Evolutionary conservation across 768 basidiomycete genomes (phyloP).

Genomic region (Harrya chromipes): DNA sequence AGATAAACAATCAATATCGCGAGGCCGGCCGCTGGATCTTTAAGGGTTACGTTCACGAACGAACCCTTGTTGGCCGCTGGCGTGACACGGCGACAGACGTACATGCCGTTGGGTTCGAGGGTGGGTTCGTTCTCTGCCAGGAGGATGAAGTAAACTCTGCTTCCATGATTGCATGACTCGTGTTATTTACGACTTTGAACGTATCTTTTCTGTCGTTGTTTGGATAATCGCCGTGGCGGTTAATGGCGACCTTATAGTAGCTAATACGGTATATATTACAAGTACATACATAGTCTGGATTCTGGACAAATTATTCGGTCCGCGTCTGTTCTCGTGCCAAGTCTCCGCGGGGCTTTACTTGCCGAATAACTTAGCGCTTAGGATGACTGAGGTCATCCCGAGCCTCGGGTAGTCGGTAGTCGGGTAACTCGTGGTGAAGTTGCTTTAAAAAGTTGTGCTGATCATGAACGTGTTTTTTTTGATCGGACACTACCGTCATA

Average conservation of each 20-base stretch:
- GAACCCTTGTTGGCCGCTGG: conserved; percentile 53
- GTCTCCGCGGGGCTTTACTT: conserved; percentile 1
- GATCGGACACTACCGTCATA: not conserved
- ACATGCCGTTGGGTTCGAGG: conserved; percentile 45
- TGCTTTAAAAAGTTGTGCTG: conserved; percentile 4
- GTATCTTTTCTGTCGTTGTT: conserved; percentile 8
- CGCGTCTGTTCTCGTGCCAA: not conserved
- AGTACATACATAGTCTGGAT: not conserved
- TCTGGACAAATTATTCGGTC: not conserved
- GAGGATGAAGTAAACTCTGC: conserved; percentile 23
- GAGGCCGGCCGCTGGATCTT: conserved; percentile 47
- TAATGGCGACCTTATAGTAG: conserved; percentile 14
- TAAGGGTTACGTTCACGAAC: conserved; percentile 48
- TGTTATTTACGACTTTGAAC: conserved; percentile 15
- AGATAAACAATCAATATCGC: conserved; percentile 34
- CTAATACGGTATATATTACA: conserved; percentile 4
- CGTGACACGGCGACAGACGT: conserved; percentile 44
- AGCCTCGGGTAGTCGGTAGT: conserved; percentile 6
- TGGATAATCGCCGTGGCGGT: conserved; percentile 12
- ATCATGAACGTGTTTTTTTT: conserved; percentile 13
- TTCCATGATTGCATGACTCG: conserved; percentile 15
- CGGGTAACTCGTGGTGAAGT: not conserved
- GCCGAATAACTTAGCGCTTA: conserved; percentile 11
- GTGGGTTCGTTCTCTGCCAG: conserved; percentile 45
- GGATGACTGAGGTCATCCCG: conserved; percentile 10